Evolutionary conservation across 2,329 filamentous ascomycete genomes (phyloP).

Genomic region (Leptographium wingfieldii): DNA sequence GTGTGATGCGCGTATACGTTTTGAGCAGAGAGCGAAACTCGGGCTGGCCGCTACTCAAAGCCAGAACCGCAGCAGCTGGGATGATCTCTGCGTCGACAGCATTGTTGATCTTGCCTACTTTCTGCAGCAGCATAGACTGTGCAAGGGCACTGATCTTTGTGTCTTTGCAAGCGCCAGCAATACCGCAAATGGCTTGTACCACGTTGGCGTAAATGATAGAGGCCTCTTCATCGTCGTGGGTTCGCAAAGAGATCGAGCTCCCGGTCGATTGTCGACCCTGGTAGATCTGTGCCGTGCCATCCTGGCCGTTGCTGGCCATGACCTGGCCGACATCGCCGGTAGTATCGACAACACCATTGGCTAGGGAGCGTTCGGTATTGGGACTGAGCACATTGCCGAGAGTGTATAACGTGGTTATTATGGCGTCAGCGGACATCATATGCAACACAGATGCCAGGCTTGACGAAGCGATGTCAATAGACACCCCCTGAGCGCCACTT

Average conservation of each 20-base stretch:
- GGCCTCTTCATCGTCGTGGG: conserved; percentile 66
- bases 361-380: conserved; percentile 40
- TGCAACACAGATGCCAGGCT: conserved; percentile 73
- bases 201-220: conserved; percentile 70
- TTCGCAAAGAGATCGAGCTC: conserved; percentile 67
- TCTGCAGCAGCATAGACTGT: conserved; percentile 93
- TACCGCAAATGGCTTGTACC: conserved; percentile 89
- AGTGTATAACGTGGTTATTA: conserved; percentile 91
- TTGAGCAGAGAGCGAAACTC: conserved; percentile 83
- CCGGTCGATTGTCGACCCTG: conserved; percentile 47
- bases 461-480: conserved; percentile 66
- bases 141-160: conserved; percentile 88
- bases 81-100: conserved; percentile 78
- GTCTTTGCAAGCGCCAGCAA: conserved; percentile 69
- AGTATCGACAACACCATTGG: conserved; percentile 37
- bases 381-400: conserved; percentile 91
- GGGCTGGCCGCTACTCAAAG: conserved; percentile 61
- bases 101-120: conserved; percentile 72
- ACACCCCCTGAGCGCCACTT: conserved; percentile 55
- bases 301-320: neutral
- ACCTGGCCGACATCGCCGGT: conserved; percentile 28
- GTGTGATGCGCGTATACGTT: conserved; percentile 63
- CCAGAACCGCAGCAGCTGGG: conserved; percentile 64
- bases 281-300: conserved; percentile 31
- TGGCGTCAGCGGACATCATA: conserved; percentile 75